Evolutionary conservation across 768 basidiomycete species (phyloP).

Genomic region (Rhizopogon sp.): DNA sequence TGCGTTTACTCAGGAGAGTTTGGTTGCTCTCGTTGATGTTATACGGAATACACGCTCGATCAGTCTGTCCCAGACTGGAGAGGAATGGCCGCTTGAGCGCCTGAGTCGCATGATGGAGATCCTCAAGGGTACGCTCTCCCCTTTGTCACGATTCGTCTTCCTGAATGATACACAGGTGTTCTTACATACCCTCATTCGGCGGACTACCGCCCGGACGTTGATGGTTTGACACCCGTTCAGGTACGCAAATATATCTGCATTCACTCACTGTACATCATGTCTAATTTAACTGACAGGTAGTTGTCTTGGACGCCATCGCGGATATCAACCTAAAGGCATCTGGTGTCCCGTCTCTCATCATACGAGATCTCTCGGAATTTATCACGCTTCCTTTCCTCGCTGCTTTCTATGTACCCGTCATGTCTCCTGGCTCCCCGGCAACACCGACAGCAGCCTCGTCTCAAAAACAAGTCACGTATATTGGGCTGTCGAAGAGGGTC

Average conservation of each 20-base stretch:
- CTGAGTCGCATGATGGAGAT: constrained; percentile 70
- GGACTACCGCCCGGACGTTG: constrained; percentile 87
- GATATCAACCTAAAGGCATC: constrained; percentile 58
- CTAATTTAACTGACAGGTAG: constrained; percentile 39
- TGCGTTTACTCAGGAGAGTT: constrained; percentile 60
- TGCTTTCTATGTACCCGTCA: constrained; percentile 47
- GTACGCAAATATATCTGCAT: constrained; percentile 29
- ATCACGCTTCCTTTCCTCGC: constrained; percentile 84
- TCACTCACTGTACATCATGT: not conserved
- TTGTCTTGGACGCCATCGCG: constrained; percentile 67
- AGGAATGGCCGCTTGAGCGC: constrained; percentile 63
- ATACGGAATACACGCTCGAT: constrained; percentile 54
- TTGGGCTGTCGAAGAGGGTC: constrained; percentile 81
- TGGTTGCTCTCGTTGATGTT: constrained; percentile 76
- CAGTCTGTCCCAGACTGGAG: constrained; percentile 38
- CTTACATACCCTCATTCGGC: constrained; percentile 78
- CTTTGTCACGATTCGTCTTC: not conserved
- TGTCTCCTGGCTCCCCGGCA: constrained; percentile 9
- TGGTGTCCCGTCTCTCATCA: constrained; percentile 66
- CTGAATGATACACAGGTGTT: constrained; percentile 40
- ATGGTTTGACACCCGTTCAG: constrained; percentile 75
- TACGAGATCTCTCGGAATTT: constrained; percentile 83
- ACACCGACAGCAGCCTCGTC: constrained; percentile 15
- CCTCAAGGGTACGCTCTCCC: constrained; percentile 52
- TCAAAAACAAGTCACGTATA: constrained; percentile 77